A percentile compares a stretch with the other conserved stretches of the same genome.
These are phyloP conservation scores for Santalum album DNA, from an alignment of 164 flowering plant genomes.

Conservation along the genomic window DNA sequence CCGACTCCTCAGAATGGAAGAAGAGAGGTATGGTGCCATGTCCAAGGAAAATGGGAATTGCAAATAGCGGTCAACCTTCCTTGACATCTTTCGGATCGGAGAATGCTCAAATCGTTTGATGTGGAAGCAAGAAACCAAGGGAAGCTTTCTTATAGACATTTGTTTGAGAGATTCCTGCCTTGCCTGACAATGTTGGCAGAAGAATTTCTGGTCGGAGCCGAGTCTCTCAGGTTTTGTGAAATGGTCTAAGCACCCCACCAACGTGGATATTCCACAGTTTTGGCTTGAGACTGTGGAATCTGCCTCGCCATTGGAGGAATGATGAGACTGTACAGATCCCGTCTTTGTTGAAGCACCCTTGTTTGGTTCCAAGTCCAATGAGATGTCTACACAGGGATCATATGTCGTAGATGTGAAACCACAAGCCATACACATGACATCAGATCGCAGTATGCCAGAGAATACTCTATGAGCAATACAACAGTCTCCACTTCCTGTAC, in stretches of 20 bases:
- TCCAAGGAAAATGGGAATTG: slow-evolving; percentile 84
- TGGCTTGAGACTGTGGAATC: slow-evolving; percentile 29
- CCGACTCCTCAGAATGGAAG: slow-evolving; percentile 71
- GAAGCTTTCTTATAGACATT: slow-evolving; percentile 84
- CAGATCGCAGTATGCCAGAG: slow-evolving; percentile 67
- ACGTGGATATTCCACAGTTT: slow-evolving; percentile 42
- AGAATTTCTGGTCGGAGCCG: slow-evolving; percentile 77
- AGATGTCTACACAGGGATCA: slow-evolving; percentile 66
- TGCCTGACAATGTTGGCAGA: slow-evolving; percentile 80
- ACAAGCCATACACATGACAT: slow-evolving; percentile 60
- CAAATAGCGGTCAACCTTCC: slow-evolving; percentile 73
- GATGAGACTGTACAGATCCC: slow-evolving; percentile 33
- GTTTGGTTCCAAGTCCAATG: slow-evolving; percentile 69
- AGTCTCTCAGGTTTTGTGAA: slow-evolving; percentile 77
- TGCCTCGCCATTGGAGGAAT: slow-evolving; percentile 37
- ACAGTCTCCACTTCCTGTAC: slow-evolving; percentile 59
- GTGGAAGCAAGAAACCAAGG: slow-evolving; percentile 84
- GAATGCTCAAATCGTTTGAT: slow-evolving; percentile 95
- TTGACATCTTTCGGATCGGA: slow-evolving; percentile 57
- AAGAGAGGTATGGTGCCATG: slow-evolving; percentile 84
- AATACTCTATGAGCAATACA: slow-evolving; percentile 74
- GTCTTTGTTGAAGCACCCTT: slow-evolving; percentile 33
- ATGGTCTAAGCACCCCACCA: slow-evolving; percentile 71
- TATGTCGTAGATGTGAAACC: slow-evolving; percentile 69
- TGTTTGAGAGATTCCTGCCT: slow-evolving; percentile 88